Percentiles rank a stretch among this genome's conserved stretches.
Conservation (phyloP, 495 filamentous ascomycete genomes). For the Annulohypoxylon stygium region DNA sequence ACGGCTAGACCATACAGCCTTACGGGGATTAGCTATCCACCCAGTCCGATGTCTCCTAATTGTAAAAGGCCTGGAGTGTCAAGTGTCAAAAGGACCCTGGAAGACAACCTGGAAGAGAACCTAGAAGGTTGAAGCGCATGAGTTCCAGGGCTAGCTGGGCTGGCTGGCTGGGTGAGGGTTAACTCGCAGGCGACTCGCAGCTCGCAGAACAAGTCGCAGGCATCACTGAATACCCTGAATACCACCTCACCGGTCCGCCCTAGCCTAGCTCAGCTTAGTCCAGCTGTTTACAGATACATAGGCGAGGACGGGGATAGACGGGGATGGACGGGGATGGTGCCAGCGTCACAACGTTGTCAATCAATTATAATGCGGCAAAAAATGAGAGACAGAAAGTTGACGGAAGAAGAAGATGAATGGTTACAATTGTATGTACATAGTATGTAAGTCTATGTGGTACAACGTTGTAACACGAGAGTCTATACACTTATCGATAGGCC, state of each 20-base stretch:
- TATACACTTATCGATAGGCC: slow-evolving; percentile 15
- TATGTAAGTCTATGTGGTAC: neutral
- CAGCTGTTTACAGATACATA: slow-evolving; percentile 29
- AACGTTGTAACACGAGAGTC: slow-evolving; percentile 15
- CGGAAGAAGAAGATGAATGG: slow-evolving; percentile 9
- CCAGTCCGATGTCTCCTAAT: slow-evolving; percentile 22
- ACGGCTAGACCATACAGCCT: slow-evolving; percentile 20
- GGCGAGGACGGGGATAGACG: slow-evolving; percentile 13
- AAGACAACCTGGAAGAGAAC: neutral
- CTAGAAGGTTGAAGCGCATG: neutral
- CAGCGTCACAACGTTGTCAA: slow-evolving; percentile 20
- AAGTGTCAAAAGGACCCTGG: neutral
- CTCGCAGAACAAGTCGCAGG: neutral
- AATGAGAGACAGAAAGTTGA: neutral
- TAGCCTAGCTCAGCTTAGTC: slow-evolving; percentile 39
- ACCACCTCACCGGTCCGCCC: slow-evolving; percentile 33
- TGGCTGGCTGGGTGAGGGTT: neutral
- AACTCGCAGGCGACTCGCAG: neutral
- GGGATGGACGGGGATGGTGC: slow-evolving; percentile 6
- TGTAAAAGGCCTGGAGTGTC: slow-evolving; percentile 10
- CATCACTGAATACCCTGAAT: slow-evolving; percentile 26
- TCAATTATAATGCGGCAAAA: slow-evolving; percentile 30
- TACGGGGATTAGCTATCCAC: slow-evolving; percentile 28
- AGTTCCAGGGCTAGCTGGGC: no score
- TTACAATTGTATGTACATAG: neutral